Conservation (phyloP, 371 early-diverging fungal species). For the Mortierella sp. region DNA sequence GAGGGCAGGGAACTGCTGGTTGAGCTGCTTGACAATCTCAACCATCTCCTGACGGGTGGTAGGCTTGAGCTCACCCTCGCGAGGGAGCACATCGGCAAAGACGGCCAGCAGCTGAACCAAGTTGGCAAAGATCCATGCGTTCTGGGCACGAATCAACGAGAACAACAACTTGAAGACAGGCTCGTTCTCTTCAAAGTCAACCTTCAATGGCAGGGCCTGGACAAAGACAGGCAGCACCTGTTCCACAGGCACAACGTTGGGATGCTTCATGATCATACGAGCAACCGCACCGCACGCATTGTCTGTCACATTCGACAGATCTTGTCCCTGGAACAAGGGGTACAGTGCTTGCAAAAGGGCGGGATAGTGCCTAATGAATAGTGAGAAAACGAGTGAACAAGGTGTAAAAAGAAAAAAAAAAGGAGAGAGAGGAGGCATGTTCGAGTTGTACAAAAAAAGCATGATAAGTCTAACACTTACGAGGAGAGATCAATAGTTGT, state of each 20-base stretch:
- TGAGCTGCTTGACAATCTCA: conserved; percentile 61
- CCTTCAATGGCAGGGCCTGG: conserved; percentile 77
- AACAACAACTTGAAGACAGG: conserved; percentile 80
- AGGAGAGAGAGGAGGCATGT: neutral
- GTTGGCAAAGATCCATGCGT: conserved; percentile 61
- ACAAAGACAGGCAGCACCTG: conserved; percentile 78
- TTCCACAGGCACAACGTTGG: conserved; percentile 77
- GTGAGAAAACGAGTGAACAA: neutral
- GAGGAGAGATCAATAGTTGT: conserved; percentile 77
- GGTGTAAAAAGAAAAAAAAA: neutral
- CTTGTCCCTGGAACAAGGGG: conserved; percentile 75
- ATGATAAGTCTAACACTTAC: conserved; percentile 46
- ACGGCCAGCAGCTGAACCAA: conserved; percentile 17
- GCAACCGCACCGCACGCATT: conserved; percentile 92
- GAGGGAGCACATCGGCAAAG: conserved; percentile 21
- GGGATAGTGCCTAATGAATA: conserved; percentile 70
- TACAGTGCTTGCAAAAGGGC: conserved; percentile 75
- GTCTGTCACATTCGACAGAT: conserved; percentile 78
- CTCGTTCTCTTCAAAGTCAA: conserved; percentile 85
- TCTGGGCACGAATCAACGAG: conserved; percentile 68
- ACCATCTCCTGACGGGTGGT: conserved; percentile 65
- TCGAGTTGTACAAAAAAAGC: neutral
- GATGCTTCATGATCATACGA: conserved; percentile 78
- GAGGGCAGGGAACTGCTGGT: conserved; percentile 28
- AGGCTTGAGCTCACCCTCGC: conserved; percentile 60